Evolutionary conservation across 1,139 yeast genomes (phyloP), one percentile per base, ranked within the genome.

Genomic region (Scheffersomyces illinoinensis): DNA sequence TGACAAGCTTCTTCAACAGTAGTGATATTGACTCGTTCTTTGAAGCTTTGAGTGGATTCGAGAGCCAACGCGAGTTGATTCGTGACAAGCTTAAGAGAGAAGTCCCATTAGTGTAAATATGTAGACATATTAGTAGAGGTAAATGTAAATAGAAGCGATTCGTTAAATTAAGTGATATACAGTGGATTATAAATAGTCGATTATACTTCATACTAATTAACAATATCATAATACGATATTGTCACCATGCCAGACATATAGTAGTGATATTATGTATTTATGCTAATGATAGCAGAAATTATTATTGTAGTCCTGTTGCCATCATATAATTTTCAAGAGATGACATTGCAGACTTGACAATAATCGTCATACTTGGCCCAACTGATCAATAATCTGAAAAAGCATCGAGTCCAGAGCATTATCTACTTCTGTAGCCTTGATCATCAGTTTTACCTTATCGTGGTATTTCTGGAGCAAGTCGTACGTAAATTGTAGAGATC

Each of bases 11-110:
- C 8, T 56, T 68, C 54, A 62, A 62, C 52, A 62, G 72, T 46
- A 65, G 65, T 39, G 76, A 73, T 56, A 66, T 74, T 21, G 77
- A 74, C 61, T 53, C 61, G 52, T 73, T 73, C 57, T 71, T 73
- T 57, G 59, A 59, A 18, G 49, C 53, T 4, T 52, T 61, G 58
- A 50, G 33, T 39, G 54, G 57, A 26, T 53, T 55, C 58, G 53
- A 55, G 58, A 46, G 55, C 24, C 59, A 33, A 17, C 51, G 51
- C 6, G 51, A 48, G 18, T 48, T 48, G 18, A 21, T 48, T 19
- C 51, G 51, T 47, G 52, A 57, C n/a, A 24, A 52, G 21, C 54
- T 50, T 52, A 58, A 57, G 33, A 33, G 52, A 52, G 47, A 49
- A 10, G 58, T 61, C 6, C 65, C 68, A 10, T 57, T 63, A 49